Conservation (phyloP, 345 rosid genomes). For the Salix suchowensis region DNA sequence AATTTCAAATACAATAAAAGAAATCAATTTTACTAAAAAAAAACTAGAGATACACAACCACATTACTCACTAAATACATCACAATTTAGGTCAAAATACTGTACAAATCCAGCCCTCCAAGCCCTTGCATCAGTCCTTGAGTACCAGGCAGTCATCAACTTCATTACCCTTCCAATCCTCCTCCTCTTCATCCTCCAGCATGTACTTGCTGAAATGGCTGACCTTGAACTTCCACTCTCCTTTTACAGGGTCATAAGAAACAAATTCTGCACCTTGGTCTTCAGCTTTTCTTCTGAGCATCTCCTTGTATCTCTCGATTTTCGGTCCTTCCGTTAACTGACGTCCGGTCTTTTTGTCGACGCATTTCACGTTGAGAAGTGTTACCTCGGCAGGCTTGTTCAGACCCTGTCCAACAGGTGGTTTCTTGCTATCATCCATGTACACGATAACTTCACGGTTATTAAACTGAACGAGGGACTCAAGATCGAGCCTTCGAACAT, state of each 20-base stretch:
- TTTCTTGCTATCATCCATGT: slow-evolving; percentile 84
- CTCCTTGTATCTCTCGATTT: slow-evolving; percentile 68
- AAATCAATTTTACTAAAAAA: neutral
- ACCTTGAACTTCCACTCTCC: slow-evolving; percentile 96
- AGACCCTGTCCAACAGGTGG: slow-evolving; percentile 92
- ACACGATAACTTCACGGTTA: slow-evolving; percentile 88
- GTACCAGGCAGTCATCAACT: slow-evolving; percentile 18
- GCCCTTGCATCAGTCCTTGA: neutral
- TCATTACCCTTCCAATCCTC: slow-evolving; percentile 8
- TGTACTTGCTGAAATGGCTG: slow-evolving; percentile 70
- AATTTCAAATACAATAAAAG: neutral
- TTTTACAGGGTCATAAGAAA: slow-evolving; percentile 66
- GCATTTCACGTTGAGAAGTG: slow-evolving; percentile 87
- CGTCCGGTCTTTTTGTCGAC: slow-evolving; percentile 66
- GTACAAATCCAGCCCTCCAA: neutral
- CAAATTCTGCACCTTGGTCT: slow-evolving; percentile 84
- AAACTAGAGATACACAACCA: neutral
- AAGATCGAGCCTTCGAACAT: slow-evolving; percentile 73
- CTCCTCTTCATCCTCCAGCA: slow-evolving; percentile 47
- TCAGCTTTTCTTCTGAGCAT: slow-evolving; percentile 80
- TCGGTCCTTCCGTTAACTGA: slow-evolving; percentile 64
- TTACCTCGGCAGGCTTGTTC: slow-evolving; percentile 93
- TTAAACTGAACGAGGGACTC: slow-evolving; percentile 78
- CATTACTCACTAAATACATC: neutral
- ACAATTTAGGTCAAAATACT: slow-evolving; percentile 3